Evolutionary conservation across 352 stramenopile species (phyloP), one percentile per base, ranked within the genome.

Genomic region (Chrysophaeum taylorii): DNA sequence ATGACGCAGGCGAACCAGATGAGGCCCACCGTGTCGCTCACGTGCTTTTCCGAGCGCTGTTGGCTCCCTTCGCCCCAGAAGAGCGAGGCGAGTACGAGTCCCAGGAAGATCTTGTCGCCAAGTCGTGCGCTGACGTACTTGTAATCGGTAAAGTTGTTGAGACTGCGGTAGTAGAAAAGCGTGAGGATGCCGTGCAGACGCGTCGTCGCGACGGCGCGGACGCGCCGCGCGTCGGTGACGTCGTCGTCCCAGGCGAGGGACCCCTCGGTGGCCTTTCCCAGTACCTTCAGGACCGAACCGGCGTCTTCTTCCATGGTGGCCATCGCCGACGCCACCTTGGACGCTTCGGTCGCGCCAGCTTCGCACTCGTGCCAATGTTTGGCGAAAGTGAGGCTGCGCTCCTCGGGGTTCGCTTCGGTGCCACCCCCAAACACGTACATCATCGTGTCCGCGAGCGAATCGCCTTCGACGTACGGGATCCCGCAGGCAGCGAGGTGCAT

Each of bases 101-200:
- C 61, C 50, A 60, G 73, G 9, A 73, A 18, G n/a, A 73, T 62
- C 39, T 75, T 75, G 50, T 75, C 71, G 9, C 64, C 71, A n/a
- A 75, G 64, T 0, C 71, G 48, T 41, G 64, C 54, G 25, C 48
- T 54, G n/a, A 75, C 12, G 45, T 73, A 75, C 31, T 75, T 50
- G 7, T 0, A 64, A 54, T 72, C 66, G 23, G 42, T 38, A 33
- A 70, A 75, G 41, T 64, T 60, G 37, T 57, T 54, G n/a, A 54
- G 15, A 23, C 39, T 48, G 18, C 71, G 64, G 36, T 57, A 75
- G 36, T 64, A 52, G 0, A 75, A 33, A 5, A 75, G 43, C 23
- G 71, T 75, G 2, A 61, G 16, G 2, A 73, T 23, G 21, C 57
- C 57, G 33, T 66, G 31, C 2, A 27, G 27, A 21, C 25, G 14